Base-by-base conservation (phyloP, 2,329 filamentous ascomycete genomes). In the Gnomoniopsis sp. region DNA sequence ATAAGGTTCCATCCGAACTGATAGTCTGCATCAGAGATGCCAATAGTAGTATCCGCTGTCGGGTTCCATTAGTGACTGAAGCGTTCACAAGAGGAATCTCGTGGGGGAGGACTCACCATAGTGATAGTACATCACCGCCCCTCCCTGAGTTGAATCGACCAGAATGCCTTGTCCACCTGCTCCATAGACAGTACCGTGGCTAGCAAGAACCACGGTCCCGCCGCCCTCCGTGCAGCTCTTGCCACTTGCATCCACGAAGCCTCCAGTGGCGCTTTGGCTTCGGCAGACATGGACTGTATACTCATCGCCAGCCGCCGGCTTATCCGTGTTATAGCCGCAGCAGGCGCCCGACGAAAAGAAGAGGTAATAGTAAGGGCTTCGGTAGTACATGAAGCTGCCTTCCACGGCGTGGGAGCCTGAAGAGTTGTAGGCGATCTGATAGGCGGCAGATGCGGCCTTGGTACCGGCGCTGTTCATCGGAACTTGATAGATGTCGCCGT, bases 281-380 rank as follows among this genome's bases (percentile, higher is more conserved):
- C 85, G 74, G 72, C 87, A 89, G 26, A 87, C 84, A 66, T 80
- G 81, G 68, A 89, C 85, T 68, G 81, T 82, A 70, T 89, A 89
- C 70, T 88, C 87, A n/a, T 74, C 72, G 3, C 86, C 86, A 0
- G 74, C 51, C 0, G 82, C 77, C 0, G 86, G 84, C 57, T 68
- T 72, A 55, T 65, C 73, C 0, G 67, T 69, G 63, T 86, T 80
- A 62, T 82, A 86, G n/a, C 74, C 75, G 63, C 87, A 89, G 75
- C 86, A 89, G 33, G 74, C 76, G 1, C 87, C 87, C 1, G 74
- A 74, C 8, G 79, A 84, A 68, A 80, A 87, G 69, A 89, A 88
- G 12, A 89, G 74, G 66, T 88, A 90, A 68, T 85, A 88, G 66
- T 81, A 86, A 21, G 71, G 73, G 14, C 17, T 10, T 53, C 82